A percentile compares a stretch with the other conserved stretches of the same genome.
phyloP scores from a whole-genome alignment of 1,139 yeast genomes.

The Geotrichum restrictum region DNA sequence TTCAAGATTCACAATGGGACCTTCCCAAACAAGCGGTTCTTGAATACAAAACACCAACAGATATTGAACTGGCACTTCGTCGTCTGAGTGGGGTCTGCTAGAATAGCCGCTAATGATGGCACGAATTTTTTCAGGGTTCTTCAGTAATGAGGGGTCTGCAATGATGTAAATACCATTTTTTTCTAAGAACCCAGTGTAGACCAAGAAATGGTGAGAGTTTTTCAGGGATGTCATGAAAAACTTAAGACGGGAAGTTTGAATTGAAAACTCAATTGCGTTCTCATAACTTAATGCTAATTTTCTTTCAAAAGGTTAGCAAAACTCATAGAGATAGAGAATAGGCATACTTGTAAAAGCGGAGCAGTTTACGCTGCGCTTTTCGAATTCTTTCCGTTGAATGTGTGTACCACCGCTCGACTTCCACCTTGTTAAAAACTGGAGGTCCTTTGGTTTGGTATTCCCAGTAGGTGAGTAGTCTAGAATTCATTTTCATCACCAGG shows the following conservation, averaged over 20 bases:
- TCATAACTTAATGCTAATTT: constrained; percentile 68
- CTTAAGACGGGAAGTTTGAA: constrained; percentile 50
- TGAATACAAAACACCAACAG: constrained; percentile 75
- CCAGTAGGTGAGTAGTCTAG: constrained; percentile 66
- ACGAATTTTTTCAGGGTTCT: constrained; percentile 42
- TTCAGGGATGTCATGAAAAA: constrained; percentile 55
- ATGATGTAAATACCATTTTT: constrained; percentile 71
- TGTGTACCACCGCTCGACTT: constrained; percentile 75
- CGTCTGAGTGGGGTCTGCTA: constrained; percentile 30
- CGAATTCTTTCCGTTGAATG: constrained; percentile 81
- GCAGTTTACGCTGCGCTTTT: constrained; percentile 75
- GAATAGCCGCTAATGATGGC: constrained; percentile 39
- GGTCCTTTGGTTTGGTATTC: constrained; percentile 69
- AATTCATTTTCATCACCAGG: constrained; percentile 62
- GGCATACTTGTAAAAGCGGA: constrained; percentile 60
- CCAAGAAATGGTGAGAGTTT: constrained; percentile 71
- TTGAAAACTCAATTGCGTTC: constrained; percentile 66
- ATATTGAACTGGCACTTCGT: constrained; percentile 49
- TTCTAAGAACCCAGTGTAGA: constrained; percentile 70
- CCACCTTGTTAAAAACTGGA: constrained; percentile 51
- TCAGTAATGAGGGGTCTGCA: constrained; percentile 57
- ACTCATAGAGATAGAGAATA: not conserved
- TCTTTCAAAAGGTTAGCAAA: constrained; percentile 22
- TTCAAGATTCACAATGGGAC: constrained; percentile 61
- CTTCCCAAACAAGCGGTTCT: constrained; percentile 90